A percentile compares a stretch with the other conserved stretches of the same genome.
These are phyloP conservation scores for Takakia lepidozioides DNA, from an alignment of 225 moss, liverwort and hornwort species.

Conservation along the genomic window DNA sequence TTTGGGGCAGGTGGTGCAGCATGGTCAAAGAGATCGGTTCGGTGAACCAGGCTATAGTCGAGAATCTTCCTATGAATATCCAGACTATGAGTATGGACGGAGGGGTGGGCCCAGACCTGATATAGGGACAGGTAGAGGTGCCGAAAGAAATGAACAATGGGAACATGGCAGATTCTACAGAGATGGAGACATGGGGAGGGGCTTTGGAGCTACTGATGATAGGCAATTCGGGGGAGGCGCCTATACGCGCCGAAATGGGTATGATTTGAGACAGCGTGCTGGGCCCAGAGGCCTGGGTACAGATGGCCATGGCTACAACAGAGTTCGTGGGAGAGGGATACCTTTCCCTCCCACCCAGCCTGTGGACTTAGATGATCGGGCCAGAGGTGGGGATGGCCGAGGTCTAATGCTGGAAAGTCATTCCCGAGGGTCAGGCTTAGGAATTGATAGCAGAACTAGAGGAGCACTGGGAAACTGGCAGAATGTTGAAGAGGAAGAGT, in stretches of 20 bases:
- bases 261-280: conserved; percentile 50
- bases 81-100: conserved; percentile 48
- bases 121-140: conserved; percentile 16
- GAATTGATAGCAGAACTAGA: conserved; percentile 34
- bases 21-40: conserved; percentile 50
- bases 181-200: conserved; percentile 40
- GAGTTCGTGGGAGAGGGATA: conserved; percentile 59
- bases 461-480: conserved; percentile 62
- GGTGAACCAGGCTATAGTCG: conserved; percentile 43
- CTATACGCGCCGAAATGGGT: conserved; percentile 58
- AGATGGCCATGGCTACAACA: conserved; percentile 71
- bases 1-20: conserved; percentile 24
- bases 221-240: conserved; percentile 34
- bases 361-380: conserved; percentile 28
- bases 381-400: conserved; percentile 25
- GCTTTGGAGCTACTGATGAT: conserved; percentile 40
- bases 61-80: conserved; percentile 32
- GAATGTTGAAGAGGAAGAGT: conserved; percentile 87
- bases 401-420: neutral
- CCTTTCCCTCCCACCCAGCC: conserved; percentile 38
- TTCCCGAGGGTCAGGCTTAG: conserved; percentile 16
- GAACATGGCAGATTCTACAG: conserved; percentile 49
- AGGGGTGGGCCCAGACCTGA: conserved; percentile 38
- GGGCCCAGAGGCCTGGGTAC: conserved; percentile 37
- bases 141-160: conserved; percentile 59